These are phyloP conservation scores for Theobroma cacao DNA, from an alignment of 345 rosid genomes.

Conservation along the genomic window DNA sequence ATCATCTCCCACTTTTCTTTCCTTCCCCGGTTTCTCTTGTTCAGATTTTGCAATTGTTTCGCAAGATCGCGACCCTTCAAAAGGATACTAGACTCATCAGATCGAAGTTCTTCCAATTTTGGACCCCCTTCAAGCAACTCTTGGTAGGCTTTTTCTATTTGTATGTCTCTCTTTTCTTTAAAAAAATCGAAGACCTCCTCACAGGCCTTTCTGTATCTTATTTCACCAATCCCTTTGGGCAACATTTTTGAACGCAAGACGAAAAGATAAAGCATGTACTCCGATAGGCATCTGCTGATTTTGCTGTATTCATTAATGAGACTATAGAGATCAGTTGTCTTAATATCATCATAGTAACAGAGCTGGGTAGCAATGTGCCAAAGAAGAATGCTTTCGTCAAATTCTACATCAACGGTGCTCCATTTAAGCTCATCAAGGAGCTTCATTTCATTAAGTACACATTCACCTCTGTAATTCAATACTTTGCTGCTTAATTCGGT, in stretches of 20 bases:
- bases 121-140: background rate
- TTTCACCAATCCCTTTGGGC: conserved; percentile 12
- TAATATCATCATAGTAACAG: background rate
- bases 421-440: conserved; percentile 2
- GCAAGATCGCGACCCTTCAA: conserved; percentile 14
- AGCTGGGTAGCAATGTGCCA: conserved; percentile 30
- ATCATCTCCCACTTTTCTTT: background rate
- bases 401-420: conserved; percentile 18
- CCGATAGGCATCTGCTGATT: conserved; percentile 13
- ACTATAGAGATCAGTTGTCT: fast-evolving
- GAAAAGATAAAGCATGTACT: conserved; percentile 22
- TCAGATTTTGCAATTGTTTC: background rate
- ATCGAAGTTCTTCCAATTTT: background rate
- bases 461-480: conserved; percentile 17
- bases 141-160: background rate
- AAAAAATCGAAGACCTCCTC: background rate
- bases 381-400: conserved; percentile 21
- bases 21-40: background rate
- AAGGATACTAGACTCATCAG: background rate
- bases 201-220: background rate
- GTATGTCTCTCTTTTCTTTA: background rate
- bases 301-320: background rate
- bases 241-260: conserved; percentile 8
- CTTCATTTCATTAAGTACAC: no score
- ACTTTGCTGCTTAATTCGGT: background rate